A percentile compares a stretch with the other conserved stretches of the same genome.
phyloP scores from a whole-genome alignment of 2,329 filamentous ascomycete species.

The Fusarium nelsonii region DNA sequence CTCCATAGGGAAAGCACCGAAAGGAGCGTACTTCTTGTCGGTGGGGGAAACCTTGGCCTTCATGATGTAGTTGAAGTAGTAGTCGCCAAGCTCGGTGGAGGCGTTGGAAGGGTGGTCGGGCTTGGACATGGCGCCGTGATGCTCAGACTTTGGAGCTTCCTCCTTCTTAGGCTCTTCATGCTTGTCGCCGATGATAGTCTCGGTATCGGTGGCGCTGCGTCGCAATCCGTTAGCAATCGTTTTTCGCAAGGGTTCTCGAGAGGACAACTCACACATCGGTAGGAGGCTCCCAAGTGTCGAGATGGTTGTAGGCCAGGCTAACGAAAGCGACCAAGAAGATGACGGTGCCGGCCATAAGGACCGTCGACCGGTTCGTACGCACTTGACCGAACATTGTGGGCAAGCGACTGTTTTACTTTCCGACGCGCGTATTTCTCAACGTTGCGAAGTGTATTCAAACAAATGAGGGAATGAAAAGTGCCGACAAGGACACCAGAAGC shows the following conservation, averaged over 20 bases:
- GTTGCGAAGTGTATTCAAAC: conserved; percentile 4
- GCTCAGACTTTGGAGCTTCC: conserved; percentile 14
- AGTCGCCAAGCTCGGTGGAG: conserved; percentile 47
- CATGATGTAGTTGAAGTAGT: conserved; percentile 52
- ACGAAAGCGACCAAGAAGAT: conserved; percentile 52
- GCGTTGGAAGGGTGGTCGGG: conserved; percentile 31
- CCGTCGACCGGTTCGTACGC: conserved; percentile 50
- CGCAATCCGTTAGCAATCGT: conserved; percentile 20
- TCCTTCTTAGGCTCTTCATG: conserved; percentile 10
- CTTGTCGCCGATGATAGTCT: conserved; percentile 32
- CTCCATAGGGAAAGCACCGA: conserved; percentile 52
- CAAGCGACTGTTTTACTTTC: conserved; percentile 38
- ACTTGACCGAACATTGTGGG: conserved; percentile 51
- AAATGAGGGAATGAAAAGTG: conserved; percentile 34
- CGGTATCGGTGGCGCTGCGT: conserved; percentile 40
- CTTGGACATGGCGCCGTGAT: conserved; percentile 34
- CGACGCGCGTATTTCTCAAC: conserved; percentile 9
- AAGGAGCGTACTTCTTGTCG: conserved; percentile 47
- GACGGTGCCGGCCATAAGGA: conserved; percentile 49
- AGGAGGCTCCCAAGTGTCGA: conserved; percentile 49
- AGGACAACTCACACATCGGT: conserved; percentile 42
- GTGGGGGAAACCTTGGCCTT: conserved; percentile 47
- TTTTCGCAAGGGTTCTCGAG: not conserved
- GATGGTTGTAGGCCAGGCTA: conserved; percentile 51
- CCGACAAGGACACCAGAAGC: conserved; percentile 41